Percentiles rank a stretch among this genome's conserved stretches.
Conservation (phyloP, 2,329 filamentous ascomycete species). For the Fusarium duplospermum region DNA sequence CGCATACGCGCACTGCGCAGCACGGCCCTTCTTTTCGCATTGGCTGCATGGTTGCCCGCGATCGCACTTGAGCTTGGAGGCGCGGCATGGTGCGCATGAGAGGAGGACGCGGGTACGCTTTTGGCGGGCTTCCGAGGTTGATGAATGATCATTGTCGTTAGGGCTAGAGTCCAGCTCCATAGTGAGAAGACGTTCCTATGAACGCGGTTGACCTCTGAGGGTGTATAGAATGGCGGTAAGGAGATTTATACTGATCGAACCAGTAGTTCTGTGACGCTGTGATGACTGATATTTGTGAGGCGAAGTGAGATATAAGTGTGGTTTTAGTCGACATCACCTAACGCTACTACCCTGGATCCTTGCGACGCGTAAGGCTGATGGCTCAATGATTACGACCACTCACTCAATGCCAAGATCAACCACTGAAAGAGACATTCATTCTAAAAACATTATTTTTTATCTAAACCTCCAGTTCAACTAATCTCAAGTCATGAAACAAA, state of each 20-base stretch:
- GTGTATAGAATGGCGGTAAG: no score
- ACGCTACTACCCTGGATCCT: constrained; percentile 3
- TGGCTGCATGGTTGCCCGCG: constrained; percentile 63
- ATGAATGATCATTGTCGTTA: constrained; percentile 33
- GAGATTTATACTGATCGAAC: background rate
- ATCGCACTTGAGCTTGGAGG: constrained; percentile 69
- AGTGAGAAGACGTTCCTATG: background rate
- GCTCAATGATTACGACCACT: background rate
- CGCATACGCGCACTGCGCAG: constrained; percentile 61
- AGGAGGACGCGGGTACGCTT: constrained; percentile 64
- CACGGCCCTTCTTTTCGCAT: constrained; percentile 62
- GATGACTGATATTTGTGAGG: background rate
- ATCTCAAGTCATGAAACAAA: background rate
- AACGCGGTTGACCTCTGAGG: background rate
- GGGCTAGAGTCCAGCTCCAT: constrained; percentile 39
- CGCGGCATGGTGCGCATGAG: constrained; percentile 64
- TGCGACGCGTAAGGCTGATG: background rate
- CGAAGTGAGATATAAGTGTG: background rate
- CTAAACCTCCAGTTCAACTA: background rate
- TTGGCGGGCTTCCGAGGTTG: constrained; percentile 37
- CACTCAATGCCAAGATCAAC: background rate
- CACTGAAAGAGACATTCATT: background rate
- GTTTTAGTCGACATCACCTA: background rate
- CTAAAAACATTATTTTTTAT: background rate
- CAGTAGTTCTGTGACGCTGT: background rate